A percentile compares a stretch with the other conserved stretches of the same genome.
These are phyloP conservation scores for Arabidopsis hybrid DNA, from an alignment of 441 rosid genomes.

Conservation along the genomic window DNA sequence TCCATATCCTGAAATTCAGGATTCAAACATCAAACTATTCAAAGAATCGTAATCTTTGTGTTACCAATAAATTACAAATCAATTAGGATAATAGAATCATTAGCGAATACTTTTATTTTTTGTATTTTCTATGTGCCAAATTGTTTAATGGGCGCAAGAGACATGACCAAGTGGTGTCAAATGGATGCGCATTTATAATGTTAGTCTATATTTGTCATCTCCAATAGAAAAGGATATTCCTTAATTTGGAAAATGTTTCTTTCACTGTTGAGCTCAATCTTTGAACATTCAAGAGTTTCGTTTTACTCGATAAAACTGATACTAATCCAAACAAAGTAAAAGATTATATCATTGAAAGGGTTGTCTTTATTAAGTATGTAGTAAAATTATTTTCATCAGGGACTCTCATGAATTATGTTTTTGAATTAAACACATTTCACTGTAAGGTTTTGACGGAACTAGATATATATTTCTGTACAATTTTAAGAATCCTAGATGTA, in stretches of 20 bases:
- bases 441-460: not conserved
- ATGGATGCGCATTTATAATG: slow-evolving; percentile 44
- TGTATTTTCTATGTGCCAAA: not conserved
- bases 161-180: slow-evolving; percentile 44
- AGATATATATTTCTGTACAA: not conserved
- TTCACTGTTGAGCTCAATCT: not conserved
- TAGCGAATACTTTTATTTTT: not conserved
- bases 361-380: not conserved
- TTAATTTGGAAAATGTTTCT: slow-evolving; percentile 9
- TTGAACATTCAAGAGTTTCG: slow-evolving; percentile 12
- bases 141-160: slow-evolving; percentile 27
- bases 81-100: not conserved
- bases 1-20: slow-evolving; percentile 21
- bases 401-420: not conserved
- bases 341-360: not conserved
- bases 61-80: not conserved
- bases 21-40: slow-evolving; percentile 33
- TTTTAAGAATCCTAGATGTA: not conserved
- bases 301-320: slow-evolving; percentile 8
- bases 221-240: slow-evolving; percentile 30
- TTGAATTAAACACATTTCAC: not conserved
- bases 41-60: slow-evolving; percentile 16
- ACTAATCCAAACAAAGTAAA: slow-evolving; percentile 10
- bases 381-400: not conserved
- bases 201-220: slow-evolving; percentile 39